phyloP scores from a whole-genome alignment of 805 yeast genomes.

The Candida ulmi region DNA sequence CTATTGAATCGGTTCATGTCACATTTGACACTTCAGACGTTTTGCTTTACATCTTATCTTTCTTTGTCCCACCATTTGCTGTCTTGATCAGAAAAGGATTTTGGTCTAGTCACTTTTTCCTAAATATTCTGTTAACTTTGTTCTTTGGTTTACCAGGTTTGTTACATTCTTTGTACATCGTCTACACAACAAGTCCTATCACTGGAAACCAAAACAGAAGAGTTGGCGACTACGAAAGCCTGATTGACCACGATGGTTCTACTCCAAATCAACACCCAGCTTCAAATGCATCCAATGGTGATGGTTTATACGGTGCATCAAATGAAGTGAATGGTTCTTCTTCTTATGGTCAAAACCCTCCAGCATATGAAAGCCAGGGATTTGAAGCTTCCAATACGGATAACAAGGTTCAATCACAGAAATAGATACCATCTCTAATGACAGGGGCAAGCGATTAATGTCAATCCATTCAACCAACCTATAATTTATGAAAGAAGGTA shows the following conservation, averaged over 20 bases:
- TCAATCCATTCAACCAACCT: no score
- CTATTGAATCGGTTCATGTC: neutral
- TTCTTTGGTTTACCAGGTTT: conserved; percentile 77
- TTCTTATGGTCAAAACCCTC: conserved; percentile 11
- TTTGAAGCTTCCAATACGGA: conserved; percentile 9
- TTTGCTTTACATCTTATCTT: conserved; percentile 52
- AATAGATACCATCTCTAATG: neutral
- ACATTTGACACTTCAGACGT: conserved; percentile 35
- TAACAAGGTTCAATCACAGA: conserved; percentile 17
- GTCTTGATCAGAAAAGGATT: conserved; percentile 60
- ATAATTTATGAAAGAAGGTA: no score
- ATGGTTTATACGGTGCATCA: no score
- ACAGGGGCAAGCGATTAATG: no score
- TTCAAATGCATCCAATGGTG: neutral
- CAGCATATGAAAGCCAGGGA: conserved; percentile 14
- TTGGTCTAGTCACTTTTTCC: conserved; percentile 46
- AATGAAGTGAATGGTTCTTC: neutral
- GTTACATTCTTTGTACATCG: conserved; percentile 56
- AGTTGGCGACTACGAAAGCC: conserved; percentile 18
- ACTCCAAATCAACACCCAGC: neutral
- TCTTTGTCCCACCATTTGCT: conserved; percentile 71
- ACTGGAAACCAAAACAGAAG: conserved; percentile 16
- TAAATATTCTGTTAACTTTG: conserved; percentile 61
- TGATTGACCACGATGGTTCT: conserved; percentile 10
- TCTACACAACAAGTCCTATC: conserved; percentile 22